These are phyloP conservation scores for Tagetes patula DNA, from an alignment of 129 eudicot species.

Conservation along the genomic window DNA sequence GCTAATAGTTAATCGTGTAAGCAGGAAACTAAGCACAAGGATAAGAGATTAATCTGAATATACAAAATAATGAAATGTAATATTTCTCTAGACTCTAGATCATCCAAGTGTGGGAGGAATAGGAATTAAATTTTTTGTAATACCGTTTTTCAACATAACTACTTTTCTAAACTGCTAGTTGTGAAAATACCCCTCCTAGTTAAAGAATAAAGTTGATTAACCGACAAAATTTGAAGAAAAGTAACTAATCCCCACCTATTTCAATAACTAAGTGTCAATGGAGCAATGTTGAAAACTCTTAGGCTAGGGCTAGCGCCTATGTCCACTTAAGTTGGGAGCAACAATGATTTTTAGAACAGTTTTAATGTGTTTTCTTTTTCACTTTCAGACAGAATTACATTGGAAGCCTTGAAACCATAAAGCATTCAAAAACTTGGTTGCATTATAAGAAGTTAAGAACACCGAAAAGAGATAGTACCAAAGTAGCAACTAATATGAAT, in stretches of 20 bases:
- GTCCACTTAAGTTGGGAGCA: neutral
- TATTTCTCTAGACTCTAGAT: neutral
- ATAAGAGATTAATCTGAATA: neutral
- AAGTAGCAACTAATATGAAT: slow-evolving; percentile 4
- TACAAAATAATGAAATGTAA: neutral
- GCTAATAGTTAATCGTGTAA: neutral
- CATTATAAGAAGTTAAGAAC: neutral
- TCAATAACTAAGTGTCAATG: slow-evolving; percentile 6
- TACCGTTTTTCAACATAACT: neutral
- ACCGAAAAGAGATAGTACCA: neutral
- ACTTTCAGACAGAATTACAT: neutral
- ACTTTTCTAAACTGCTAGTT: neutral
- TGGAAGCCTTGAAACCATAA: neutral
- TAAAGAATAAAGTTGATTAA: neutral
- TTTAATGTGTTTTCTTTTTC: neutral
- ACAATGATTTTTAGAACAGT: neutral
- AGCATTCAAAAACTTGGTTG: neutral
- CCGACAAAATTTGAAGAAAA: slow-evolving; percentile 12
- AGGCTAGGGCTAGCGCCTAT: slow-evolving; percentile 7
- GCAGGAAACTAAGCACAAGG: neutral
- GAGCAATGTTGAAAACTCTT: neutral
- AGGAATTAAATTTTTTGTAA: neutral
- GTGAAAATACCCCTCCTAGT: neutral
- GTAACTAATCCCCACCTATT: neutral
- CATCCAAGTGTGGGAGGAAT: neutral